Conservation (phyloP, 2,329 filamentous ascomycete species). For the Fonsecaea pugnacius region DNA sequence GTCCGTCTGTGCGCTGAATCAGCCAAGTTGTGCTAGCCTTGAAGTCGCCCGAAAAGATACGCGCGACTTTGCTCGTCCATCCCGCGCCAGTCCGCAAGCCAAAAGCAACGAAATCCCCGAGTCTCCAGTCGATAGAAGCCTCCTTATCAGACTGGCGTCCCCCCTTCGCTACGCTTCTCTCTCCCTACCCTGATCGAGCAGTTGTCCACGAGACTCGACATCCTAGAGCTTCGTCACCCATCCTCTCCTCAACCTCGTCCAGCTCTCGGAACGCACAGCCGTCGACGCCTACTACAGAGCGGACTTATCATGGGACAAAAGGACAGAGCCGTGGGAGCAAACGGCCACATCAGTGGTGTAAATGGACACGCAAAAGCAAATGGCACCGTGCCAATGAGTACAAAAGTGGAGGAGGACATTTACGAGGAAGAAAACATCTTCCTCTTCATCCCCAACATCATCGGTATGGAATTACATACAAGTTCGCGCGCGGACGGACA, state of each 20-base stretch:
- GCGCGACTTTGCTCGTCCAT: neutral
- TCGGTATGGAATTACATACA: conserved; percentile 60
- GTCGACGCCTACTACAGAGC: neutral
- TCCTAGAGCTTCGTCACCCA: neutral
- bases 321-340: conserved; percentile 14
- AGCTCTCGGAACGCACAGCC: neutral
- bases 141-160: conserved; percentile 7
- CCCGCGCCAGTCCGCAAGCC: conserved; percentile 7
- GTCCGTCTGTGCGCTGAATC: neutral
- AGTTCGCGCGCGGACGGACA: neutral
- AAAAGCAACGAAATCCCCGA: conserved; percentile 2
- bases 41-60: neutral
- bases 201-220: neutral
- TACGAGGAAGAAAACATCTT: conserved; percentile 73
- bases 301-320: conserved; percentile 22
- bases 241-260: neutral
- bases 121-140: conserved; percentile 13
- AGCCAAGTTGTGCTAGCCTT: neutral
- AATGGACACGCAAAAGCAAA: conserved; percentile 44
- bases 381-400: conserved; percentile 32
- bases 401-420: conserved; percentile 40
- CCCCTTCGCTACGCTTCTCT: neutral
- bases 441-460: conserved; percentile 79
- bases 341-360: conserved; percentile 22
- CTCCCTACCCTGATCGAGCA: neutral